phyloP scores from a whole-genome alignment of 2,329 filamentous ascomycete genomes.

The Domatiomyces globalis region DNA sequence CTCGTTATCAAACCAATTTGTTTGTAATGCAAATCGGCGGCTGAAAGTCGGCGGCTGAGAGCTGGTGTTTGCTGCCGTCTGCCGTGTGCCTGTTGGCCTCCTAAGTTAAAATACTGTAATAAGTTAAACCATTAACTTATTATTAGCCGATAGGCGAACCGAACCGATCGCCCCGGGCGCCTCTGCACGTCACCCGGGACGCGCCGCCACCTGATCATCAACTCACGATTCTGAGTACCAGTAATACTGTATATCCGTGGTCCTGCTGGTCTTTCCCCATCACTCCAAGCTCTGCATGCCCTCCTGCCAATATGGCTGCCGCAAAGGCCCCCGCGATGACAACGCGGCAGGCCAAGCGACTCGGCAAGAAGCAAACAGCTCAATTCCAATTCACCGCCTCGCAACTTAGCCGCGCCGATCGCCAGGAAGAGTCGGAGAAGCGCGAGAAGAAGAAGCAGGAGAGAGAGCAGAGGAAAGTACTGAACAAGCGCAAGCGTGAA shows the following conservation, averaged over 20 bases:
- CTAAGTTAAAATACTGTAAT: too few relatives aligned
- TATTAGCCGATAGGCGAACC: background rate
- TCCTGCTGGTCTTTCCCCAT: background rate
- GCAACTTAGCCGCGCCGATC: constrained; percentile 15
- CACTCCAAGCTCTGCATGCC: background rate
- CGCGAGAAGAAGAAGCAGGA: constrained; percentile 11
- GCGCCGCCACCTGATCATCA: too few relatives aligned
- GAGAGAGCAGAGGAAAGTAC: constrained; percentile 10
- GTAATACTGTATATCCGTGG: background rate
- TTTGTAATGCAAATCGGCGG: background rate
- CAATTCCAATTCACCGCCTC: constrained; percentile 13
- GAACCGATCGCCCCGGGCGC: too few relatives aligned
- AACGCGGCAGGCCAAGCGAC: constrained; percentile 17
- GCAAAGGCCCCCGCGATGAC: constrained; percentile 15
- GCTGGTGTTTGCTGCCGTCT: too few relatives aligned
- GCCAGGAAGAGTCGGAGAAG: constrained; percentile 12
- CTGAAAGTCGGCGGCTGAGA: background rate
- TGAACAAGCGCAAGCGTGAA: constrained; percentile 16
- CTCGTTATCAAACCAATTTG: background rate
- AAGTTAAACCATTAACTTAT: too few relatives aligned
- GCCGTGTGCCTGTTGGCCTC: background rate
- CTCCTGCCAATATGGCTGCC: constrained; percentile 7
- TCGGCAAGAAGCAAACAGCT: constrained; percentile 11
- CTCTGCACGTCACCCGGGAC: background rate
- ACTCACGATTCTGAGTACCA: background rate